Evolutionary conservation across 805 yeast species (phyloP).

Genomic region (Metschnikowia drakensbergensis): DNA sequence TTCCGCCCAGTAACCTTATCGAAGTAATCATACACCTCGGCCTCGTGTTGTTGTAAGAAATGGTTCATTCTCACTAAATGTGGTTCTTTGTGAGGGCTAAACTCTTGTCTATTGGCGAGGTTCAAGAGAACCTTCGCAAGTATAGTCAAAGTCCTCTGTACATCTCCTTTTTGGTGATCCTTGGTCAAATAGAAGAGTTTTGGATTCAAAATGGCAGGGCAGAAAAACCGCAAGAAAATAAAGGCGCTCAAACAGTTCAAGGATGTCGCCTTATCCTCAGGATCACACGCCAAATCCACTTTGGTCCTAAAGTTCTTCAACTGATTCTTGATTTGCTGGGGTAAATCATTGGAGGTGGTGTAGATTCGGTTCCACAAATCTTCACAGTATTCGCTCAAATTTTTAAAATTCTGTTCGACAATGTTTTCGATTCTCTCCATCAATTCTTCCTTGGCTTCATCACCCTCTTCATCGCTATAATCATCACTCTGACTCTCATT

Average conservation of each 20-base stretch:
- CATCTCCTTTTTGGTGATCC: constrained; percentile 64
- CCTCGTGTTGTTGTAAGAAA: constrained; percentile 56
- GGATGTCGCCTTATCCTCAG: constrained; percentile 49
- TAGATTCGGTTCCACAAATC: constrained; percentile 66
- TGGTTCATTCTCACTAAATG: constrained; percentile 67
- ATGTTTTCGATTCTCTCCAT: constrained; percentile 29
- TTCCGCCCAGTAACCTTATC: constrained; percentile 68
- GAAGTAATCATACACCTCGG: constrained; percentile 63
- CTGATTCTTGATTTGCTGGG: constrained; percentile 60
- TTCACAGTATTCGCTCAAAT: constrained; percentile 48
- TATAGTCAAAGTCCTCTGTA: constrained; percentile 75
- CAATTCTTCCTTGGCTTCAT: constrained; percentile 29
- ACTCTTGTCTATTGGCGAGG: constrained; percentile 69
- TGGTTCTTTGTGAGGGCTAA: constrained; percentile 80
- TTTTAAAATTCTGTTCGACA: constrained; percentile 45
- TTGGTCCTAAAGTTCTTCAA: constrained; percentile 59
- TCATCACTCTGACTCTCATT: constrained; percentile 18
- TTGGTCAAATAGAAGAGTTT: constrained; percentile 71
- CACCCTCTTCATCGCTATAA: constrained; percentile 24
- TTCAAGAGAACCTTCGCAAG: constrained; percentile 77
- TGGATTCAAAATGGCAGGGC: constrained; percentile 91
- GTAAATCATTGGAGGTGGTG: constrained; percentile 69
- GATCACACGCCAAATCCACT: constrained; percentile 59
- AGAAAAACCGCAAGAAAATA: constrained; percentile 65
- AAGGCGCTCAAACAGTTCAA: constrained; percentile 80